Evolutionary conservation across 1,284 basidiomycete species (phyloP).

Genomic region (Sanguinoderma infundibulare): DNA sequence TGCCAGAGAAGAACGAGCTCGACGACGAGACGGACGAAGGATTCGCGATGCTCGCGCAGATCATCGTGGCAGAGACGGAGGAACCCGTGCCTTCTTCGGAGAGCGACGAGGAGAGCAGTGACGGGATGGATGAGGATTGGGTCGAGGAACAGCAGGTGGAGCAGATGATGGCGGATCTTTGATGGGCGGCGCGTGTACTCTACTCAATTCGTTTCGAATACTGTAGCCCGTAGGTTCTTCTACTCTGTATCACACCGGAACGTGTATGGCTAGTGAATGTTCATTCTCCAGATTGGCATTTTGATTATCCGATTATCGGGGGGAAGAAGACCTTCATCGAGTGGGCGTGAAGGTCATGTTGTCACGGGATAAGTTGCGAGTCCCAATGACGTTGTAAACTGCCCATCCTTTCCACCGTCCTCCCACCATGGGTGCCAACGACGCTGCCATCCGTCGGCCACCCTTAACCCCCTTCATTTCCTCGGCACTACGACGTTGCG

Average conservation of each 20-base stretch:
- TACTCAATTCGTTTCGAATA: neutral
- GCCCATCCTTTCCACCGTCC: too few relatives aligned
- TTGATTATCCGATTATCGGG: too few relatives aligned
- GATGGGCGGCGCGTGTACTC: constrained; percentile 8
- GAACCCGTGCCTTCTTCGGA: constrained; percentile 1
- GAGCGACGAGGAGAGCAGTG: neutral
- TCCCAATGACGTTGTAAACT: too few relatives aligned
- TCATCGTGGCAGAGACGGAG: constrained; percentile 28
- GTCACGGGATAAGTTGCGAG: too few relatives aligned
- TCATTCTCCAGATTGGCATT: too few relatives aligned
- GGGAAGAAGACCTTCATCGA: too few relatives aligned
- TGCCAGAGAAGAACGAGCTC: constrained; percentile 26
- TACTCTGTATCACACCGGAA: too few relatives aligned
- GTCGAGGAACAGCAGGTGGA: constrained; percentile 19
- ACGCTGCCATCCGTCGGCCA: neutral
- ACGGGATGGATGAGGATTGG: neutral
- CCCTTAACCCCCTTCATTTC: neutral
- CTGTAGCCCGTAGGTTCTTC: too few relatives aligned
- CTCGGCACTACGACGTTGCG: too few relatives aligned
- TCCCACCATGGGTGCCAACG: neutral
- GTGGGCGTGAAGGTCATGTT: too few relatives aligned
- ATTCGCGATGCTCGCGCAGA: constrained; percentile 39
- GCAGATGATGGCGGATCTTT: constrained; percentile 21
- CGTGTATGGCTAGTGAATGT: too few relatives aligned
- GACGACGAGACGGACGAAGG: constrained; percentile 45